phyloP scores from a whole-genome alignment of 805 yeast species.

The Nakazawaea laoshanensis region DNA sequence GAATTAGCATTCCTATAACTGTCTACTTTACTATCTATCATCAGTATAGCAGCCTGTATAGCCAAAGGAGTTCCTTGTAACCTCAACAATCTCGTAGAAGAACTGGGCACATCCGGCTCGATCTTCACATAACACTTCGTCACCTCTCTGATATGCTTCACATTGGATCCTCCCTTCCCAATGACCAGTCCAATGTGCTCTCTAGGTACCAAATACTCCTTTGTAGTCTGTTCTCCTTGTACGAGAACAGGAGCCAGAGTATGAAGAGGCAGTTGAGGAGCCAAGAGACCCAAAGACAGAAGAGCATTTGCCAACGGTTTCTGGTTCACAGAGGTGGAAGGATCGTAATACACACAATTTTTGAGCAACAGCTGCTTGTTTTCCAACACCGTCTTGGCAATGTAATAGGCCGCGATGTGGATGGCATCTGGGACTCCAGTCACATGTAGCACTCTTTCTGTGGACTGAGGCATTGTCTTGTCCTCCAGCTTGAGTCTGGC shows the following conservation, averaged over 20 bases:
- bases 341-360: conserved; percentile 49
- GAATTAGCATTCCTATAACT: too few relatives aligned
- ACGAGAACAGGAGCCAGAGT: conserved; percentile 10
- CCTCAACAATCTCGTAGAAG: conserved; percentile 53
- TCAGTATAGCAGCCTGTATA: conserved; percentile 62
- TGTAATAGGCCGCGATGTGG: conserved; percentile 72
- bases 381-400: conserved; percentile 59
- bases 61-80: conserved; percentile 60
- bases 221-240: conserved; percentile 44
- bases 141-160: conserved; percentile 65
- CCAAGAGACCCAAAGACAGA: too few relatives aligned
- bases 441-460: conserved; percentile 65
- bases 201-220: conserved; percentile 70
- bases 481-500: conserved; percentile 71
- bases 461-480: conserved; percentile 61
- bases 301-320: too few relatives aligned
- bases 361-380: conserved; percentile 53
- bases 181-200: conserved; percentile 76
- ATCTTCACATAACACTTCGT: conserved; percentile 74
- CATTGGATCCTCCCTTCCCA: conserved; percentile 80
- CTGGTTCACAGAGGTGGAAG: too few relatives aligned
- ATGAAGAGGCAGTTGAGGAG: conserved; percentile 8
- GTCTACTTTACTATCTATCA: conserved; percentile 68
- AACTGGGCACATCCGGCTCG: conserved; percentile 47
- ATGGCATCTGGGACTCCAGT: conserved; percentile 82